Conservation (phyloP, 2,329 filamentous ascomycete genomes). For the Fusarium miscanthi region DNA sequence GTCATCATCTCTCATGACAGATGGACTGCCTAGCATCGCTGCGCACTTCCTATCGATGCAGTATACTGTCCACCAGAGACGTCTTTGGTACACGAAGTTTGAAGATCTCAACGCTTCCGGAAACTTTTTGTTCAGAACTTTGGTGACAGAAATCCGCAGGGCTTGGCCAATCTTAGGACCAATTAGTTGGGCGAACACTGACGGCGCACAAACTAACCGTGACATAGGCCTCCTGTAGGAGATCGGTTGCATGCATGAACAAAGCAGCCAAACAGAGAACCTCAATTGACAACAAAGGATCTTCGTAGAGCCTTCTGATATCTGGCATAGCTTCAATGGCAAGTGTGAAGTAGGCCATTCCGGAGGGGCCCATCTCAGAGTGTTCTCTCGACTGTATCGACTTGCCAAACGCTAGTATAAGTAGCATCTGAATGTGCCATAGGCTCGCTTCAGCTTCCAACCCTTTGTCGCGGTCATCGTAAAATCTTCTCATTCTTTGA, state of each 20-base stretch:
- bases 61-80: conserved; percentile 38
- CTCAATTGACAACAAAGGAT: conserved; percentile 36
- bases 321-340: conserved; percentile 35
- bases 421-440: conserved; percentile 38
- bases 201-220: conserved; percentile 4
- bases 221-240: conserved; percentile 36
- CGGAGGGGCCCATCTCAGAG: conserved; percentile 32
- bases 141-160: conserved; percentile 29
- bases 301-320: conserved; percentile 29
- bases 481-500: conserved; percentile 16
- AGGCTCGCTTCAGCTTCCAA: conserved; percentile 2
- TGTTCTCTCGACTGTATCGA: conserved; percentile 37
- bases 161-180: conserved; percentile 28
- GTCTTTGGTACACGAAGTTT: conserved; percentile 29
- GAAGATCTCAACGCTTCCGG: conserved; percentile 26
- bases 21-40: conserved; percentile 31
- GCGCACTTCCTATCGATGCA: conserved; percentile 39
- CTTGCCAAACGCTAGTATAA: conserved; percentile 33
- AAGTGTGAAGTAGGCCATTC: conserved; percentile 31
- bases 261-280: conserved; percentile 29
- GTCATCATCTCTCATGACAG: conserved; percentile 31
- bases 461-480: conserved; percentile 3
- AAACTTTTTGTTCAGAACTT: conserved; percentile 30
- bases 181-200: neutral
- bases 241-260: conserved; percentile 38